A percentile compares a stretch with the other conserved stretches of the same genome.
phyloP scores from a whole-genome alignment of 2,329 filamentous ascomycete species.

The Xylaria sp. region DNA sequence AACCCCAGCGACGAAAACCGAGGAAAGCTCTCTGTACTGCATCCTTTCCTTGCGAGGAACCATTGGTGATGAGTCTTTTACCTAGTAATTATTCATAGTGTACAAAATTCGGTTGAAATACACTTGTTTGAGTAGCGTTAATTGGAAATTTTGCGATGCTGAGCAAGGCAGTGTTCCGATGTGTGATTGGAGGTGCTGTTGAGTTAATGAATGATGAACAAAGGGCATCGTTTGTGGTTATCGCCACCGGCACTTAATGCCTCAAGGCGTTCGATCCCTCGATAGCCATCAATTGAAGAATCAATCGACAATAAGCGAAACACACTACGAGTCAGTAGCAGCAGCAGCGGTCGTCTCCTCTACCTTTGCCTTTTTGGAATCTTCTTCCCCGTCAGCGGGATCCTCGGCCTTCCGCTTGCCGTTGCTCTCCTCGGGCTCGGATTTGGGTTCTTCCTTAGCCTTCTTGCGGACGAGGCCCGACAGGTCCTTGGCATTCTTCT shows the following conservation, averaged over 20 bases:
- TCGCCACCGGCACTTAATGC: neutral
- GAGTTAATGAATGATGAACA: neutral
- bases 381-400: conserved; percentile 24
- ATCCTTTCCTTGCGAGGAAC: neutral
- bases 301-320: neutral
- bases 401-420: conserved; percentile 50
- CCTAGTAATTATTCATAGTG: neutral
- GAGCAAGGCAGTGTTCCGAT: conserved; percentile 4
- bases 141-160: neutral
- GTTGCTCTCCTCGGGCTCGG: conserved; percentile 54
- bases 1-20: conserved; percentile 1
- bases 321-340: conserved; percentile 1
- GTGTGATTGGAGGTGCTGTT: neutral
- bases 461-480: conserved; percentile 79
- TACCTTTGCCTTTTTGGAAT: conserved; percentile 30
- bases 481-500: conserved; percentile 78
- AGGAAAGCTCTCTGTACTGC: neutral
- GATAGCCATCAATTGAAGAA: neutral
- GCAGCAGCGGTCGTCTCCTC: conserved; percentile 15
- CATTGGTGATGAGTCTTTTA: neutral
- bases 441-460: conserved; percentile 51
- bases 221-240: neutral
- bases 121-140: neutral
- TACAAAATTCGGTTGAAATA: conserved; percentile 11
- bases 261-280: neutral